Evolutionary conservation across 2,329 filamentous ascomycete species (phyloP).

Genomic region (Ceratocystis diversiconidia): DNA sequence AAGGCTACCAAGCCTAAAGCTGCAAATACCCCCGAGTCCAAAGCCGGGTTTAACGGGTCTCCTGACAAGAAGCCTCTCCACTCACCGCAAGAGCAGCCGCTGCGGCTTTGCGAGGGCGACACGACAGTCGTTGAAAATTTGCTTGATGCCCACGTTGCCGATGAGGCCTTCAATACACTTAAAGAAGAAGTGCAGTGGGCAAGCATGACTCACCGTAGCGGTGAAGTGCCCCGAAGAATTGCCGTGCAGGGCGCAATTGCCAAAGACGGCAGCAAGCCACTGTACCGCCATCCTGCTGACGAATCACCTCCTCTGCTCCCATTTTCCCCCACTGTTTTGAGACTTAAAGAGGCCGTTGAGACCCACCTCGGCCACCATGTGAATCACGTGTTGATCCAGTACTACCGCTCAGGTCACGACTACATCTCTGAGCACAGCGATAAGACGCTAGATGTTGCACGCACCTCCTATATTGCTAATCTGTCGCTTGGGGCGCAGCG

Average conservation of each 20-base stretch:
- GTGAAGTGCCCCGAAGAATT: conserved; percentile 80
- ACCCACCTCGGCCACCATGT: conserved; percentile 59
- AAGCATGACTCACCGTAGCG: conserved; percentile 81
- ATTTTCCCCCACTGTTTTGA: conserved; percentile 60
- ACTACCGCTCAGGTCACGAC: conserved; percentile 78
- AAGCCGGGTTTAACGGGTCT: background rate
- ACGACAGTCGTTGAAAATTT: conserved; percentile 60
- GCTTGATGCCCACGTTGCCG: conserved; percentile 41
- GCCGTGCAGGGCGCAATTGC: conserved; percentile 68
- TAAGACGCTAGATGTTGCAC: conserved; percentile 83
- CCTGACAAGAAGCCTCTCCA: background rate
- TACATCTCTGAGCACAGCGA: conserved; percentile 95
- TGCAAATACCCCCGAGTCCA: background rate
- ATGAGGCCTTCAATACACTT: conserved; percentile 53
- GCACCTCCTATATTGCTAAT: conserved; percentile 74
- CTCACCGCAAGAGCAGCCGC: background rate
- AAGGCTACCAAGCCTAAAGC: background rate
- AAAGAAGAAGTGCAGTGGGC: conserved; percentile 72
- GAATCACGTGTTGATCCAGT: conserved; percentile 86
- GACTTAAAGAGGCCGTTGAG: conserved; percentile 56
- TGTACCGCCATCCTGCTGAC: conserved; percentile 92
- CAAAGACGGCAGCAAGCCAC: conserved; percentile 58
- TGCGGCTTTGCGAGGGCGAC: conserved; percentile 60
- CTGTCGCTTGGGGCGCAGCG: conserved; percentile 84
- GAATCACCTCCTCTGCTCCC: conserved; percentile 63